Base-by-base conservation (phyloP, 129 eudicot genomes). In the Ambrosia trifida region DNA sequence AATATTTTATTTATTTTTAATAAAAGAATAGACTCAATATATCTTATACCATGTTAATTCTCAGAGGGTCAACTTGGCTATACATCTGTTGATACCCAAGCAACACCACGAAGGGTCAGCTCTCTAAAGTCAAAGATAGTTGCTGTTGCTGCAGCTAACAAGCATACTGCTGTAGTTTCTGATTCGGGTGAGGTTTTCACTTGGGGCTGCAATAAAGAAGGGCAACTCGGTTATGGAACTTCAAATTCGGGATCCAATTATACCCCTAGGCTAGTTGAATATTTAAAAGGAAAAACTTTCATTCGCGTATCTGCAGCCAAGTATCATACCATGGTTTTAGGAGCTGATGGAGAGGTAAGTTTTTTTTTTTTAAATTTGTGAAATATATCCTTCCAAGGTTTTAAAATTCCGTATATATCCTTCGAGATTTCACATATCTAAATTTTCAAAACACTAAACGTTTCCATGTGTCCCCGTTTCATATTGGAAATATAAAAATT, bases 1-100 rank as follows among this genome's bases (percentile, higher is more conserved):
- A 53, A 36, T 70, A 70, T 33, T 76, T 47, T 10, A n/a, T 51
- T 1, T 8, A 7, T 14, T 17, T 30, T 11, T 43, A 40, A 31
- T 28, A 3, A 18, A 40, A 28, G 43, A 13, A 59, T 5, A 12
- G 20, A 62, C 28, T 62, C 31, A 11, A 52, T 71, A 71, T 17
- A 41, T 72, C 18, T 9, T 38, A 30, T 53, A 19, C 43, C 11
- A 3, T 59, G 69, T 62, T 79, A 24, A 47, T 43, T 32, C 70
- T 69, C 88, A 95, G 99, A 95, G 99, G 99, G 99, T 36, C 99
- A 95, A 78, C 99, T 95, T 72, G 99, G 99, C n/a, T 95, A 88
- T 73, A 87, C 99, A 11, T 90, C 97, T 35, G 97, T 95, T 68
- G 99, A 95, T 69, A 85, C 97, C 49, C 99, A 95, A 72, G 85